Percentiles rank a stretch among this genome's conserved stretches.
These are phyloP conservation scores for Diplodia mutila DNA, from an alignment of 2,329 filamentous ascomycete genomes.

Conservation along the genomic window DNA sequence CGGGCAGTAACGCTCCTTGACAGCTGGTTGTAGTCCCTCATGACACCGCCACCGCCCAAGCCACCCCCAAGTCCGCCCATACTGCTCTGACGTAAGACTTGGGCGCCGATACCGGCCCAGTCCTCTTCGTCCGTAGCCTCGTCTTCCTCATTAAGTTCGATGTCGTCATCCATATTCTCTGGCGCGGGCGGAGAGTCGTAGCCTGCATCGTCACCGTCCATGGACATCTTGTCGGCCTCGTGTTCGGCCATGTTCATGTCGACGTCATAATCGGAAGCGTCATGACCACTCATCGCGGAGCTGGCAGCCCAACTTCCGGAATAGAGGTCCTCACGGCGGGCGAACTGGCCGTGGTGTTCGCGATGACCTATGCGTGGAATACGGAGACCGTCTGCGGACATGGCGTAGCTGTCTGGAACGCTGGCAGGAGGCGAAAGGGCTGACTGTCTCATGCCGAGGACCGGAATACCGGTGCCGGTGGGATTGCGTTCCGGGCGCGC, in stretches of 20 bases:
- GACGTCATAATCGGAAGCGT: constrained; percentile 55
- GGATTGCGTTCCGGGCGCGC: constrained; percentile 47
- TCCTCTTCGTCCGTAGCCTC: constrained; percentile 95
- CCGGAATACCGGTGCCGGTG: constrained; percentile 17
- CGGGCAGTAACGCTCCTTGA: constrained; percentile 7
- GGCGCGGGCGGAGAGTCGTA: constrained; percentile 56
- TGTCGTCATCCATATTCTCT: constrained; percentile 70
- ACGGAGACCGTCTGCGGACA: constrained; percentile 50
- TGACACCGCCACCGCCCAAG: constrained; percentile 13
- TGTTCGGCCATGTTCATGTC: constrained; percentile 74
- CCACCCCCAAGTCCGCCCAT: constrained; percentile 32
- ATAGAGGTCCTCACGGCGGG: constrained; percentile 41
- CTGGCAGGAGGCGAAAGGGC: constrained; percentile 56
- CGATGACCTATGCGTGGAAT: constrained; percentile 45
- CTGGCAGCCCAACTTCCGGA: constrained; percentile 68
- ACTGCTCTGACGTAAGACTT: constrained; percentile 73
- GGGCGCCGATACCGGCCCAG: constrained; percentile 88
- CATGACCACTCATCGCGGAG: constrained; percentile 74
- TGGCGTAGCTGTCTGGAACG: constrained; percentile 49
- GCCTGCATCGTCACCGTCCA: constrained; percentile 69
- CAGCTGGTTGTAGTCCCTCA: constrained; percentile 23
- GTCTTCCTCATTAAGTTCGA: constrained; percentile 53
- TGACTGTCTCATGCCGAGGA: constrained; percentile 29
- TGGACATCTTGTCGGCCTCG: constrained; percentile 94
- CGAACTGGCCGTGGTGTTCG: constrained; percentile 12